These are phyloP conservation scores for Pythium inflatum DNA, from an alignment of 352 stramenopile genomes.

Conservation along the genomic window DNA sequence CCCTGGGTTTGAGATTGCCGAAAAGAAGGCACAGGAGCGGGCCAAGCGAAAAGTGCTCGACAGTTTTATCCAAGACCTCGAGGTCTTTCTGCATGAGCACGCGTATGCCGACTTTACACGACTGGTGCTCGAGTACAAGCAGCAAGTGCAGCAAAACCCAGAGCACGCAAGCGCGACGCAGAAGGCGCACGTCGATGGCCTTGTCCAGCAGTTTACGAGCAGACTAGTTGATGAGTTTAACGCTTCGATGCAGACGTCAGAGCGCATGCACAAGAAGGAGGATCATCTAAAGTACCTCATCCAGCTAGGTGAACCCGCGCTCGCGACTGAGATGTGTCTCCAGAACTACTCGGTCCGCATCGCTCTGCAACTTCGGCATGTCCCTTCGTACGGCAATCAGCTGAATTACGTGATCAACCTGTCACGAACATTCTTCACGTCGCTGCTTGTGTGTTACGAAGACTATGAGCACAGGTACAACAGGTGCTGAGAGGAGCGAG, in stretches of 20 bases:
- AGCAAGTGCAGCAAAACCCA: conserved; percentile 43
- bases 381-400: conserved; percentile 71
- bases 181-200: conserved; percentile 54
- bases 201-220: conserved; percentile 59
- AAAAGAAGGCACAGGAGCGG: conserved; percentile 53
- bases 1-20: conserved; percentile 45
- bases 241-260: conserved; percentile 72
- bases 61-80: conserved; percentile 67
- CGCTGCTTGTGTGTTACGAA: conserved; percentile 80
- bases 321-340: conserved; percentile 82
- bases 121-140: conserved; percentile 57
- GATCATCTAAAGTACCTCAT: conserved; percentile 79
- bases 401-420: conserved; percentile 86
- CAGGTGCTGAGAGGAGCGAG: not conserved
- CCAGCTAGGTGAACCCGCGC: conserved; percentile 60
- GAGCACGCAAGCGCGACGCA: conserved; percentile 41
- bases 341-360: conserved; percentile 84
- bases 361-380: conserved; percentile 70
- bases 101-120: conserved; percentile 67
- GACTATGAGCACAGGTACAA: conserved; percentile 73
- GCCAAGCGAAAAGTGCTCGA: conserved; percentile 57
- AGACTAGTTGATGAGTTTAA: conserved; percentile 80
- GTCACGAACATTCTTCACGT: conserved; percentile 86
- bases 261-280: conserved; percentile 85
- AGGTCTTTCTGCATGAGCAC: conserved; percentile 68